Conservation (phyloP, 371 early-diverging fungal species). For the Vittaforma corneae region DNA sequence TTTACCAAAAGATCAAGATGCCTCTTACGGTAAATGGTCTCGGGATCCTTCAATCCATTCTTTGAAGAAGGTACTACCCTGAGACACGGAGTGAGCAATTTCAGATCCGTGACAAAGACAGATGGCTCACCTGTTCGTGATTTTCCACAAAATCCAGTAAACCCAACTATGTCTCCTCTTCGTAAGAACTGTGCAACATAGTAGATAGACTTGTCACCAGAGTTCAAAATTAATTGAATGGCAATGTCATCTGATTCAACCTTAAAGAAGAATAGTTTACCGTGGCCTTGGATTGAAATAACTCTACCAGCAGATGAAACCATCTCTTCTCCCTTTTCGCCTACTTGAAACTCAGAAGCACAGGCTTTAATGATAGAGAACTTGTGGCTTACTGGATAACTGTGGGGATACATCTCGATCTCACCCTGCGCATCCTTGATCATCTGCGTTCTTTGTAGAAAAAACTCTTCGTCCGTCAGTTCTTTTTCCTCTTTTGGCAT, state of each 20-base stretch:
- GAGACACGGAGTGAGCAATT: constrained; percentile 81
- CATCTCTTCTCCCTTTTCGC: constrained; percentile 2
- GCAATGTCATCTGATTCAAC: constrained; percentile 12
- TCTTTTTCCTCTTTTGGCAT: constrained; percentile 13
- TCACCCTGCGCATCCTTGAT: constrained; percentile 15
- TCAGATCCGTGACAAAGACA: constrained; percentile 75
- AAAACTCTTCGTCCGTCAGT: constrained; percentile 42
- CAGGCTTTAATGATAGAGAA: constrained; percentile 26
- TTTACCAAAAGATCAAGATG: constrained; percentile 98
- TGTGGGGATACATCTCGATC: constrained; percentile 45
- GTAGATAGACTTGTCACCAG: constrained; percentile 6
- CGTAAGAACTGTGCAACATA: constrained; percentile 59
- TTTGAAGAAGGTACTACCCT: constrained; percentile 85
- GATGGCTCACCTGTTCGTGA: constrained; percentile 89
- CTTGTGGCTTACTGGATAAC: constrained; percentile 44
- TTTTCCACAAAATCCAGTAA: constrained; percentile 76
- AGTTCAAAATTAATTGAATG: constrained; percentile 37
- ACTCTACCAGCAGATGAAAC: constrained; percentile 51
- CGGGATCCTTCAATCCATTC: constrained; percentile 82
- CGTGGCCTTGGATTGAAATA: constrained; percentile 31
- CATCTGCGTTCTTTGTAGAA: constrained; percentile 22
- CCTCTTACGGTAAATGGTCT: constrained; percentile 88
- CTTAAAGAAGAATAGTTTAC: constrained; percentile 38
- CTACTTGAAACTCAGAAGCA: constrained; percentile 3
- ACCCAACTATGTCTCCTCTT: constrained; percentile 95